Percentiles rank a stretch among this genome's conserved stretches.
These are phyloP conservation scores for Yarrowia sp. DNA, from an alignment of 805 yeast species.

Conservation along the genomic window DNA sequence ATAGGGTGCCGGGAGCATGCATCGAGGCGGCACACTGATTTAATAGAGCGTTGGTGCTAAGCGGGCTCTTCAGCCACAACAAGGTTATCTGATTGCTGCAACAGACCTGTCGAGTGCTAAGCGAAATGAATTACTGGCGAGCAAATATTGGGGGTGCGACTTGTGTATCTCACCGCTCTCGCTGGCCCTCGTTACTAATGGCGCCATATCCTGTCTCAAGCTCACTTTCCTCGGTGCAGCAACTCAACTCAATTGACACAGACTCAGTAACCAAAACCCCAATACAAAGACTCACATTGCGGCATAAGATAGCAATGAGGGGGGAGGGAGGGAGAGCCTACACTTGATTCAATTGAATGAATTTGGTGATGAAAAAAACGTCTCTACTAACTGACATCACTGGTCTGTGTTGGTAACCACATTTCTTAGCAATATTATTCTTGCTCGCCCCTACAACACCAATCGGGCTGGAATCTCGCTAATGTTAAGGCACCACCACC, in stretches of 20 bases:
- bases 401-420: background rate
- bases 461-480: background rate
- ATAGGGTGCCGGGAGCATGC: conserved; percentile 30
- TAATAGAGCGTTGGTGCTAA: background rate
- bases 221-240: conserved; percentile 28
- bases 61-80: background rate
- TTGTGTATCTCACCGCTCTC: too few species aligned
- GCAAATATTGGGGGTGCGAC: too few species aligned
- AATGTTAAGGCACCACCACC: conserved; percentile 27
- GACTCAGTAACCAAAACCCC: too few species aligned
- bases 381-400: too few species aligned
- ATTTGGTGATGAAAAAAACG: too few species aligned
- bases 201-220: conserved; percentile 27
- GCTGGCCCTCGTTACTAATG: conserved; percentile 3
- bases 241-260: conserved; percentile 28
- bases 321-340: too few species aligned
- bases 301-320: conserved; percentile 3
- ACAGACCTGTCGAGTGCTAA: background rate
- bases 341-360: too few species aligned
- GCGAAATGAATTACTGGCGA: too few species aligned
- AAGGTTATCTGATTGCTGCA: conserved; percentile 24
- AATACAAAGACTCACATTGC: background rate
- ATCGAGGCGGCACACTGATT: conserved; percentile 27
- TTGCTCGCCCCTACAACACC: background rate
- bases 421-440: too few species aligned